Conservation (phyloP, 148 eudicot species). For the Pharnaceum exiguum region DNA sequence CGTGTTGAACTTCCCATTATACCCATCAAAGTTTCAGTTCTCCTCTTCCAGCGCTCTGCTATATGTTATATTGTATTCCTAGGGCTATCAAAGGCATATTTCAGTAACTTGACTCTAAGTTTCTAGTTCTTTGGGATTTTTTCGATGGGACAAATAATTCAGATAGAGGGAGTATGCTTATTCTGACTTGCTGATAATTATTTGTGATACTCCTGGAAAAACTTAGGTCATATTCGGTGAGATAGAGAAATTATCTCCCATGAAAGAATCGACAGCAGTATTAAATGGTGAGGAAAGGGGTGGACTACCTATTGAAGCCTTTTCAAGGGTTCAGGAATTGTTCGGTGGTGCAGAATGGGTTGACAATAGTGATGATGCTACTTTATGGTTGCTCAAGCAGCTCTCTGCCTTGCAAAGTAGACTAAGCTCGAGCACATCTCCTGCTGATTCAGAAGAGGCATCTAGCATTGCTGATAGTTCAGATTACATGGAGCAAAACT, state of each 20-base stretch:
- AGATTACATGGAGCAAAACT: constrained; percentile 77
- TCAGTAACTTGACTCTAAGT: no score
- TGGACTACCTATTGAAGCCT: constrained; percentile 97
- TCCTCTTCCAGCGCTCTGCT: no score
- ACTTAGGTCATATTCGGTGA: constrained; percentile 89
- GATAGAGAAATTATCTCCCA: constrained; percentile 71
- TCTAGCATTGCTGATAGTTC: constrained; percentile 86
- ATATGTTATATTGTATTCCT: no score
- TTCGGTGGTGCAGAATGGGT: constrained; percentile 89
- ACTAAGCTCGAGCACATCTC: constrained; percentile 70
- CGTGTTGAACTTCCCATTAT: no score
- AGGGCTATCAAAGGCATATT: no score
- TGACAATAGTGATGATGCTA: constrained; percentile 85
- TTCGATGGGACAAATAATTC: no score
- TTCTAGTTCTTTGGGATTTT: no score
- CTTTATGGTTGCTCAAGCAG: constrained; percentile 90
- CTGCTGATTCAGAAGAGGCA: constrained; percentile 95
- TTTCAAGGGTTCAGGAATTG: constrained; percentile 93
- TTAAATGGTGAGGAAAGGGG: constrained; percentile 88
- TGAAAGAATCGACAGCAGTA: constrained; percentile 59
- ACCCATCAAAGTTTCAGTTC: no score
- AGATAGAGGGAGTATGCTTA: no score
- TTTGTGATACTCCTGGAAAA: constrained; percentile 8
- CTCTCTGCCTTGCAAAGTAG: constrained; percentile 62
- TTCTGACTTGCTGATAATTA: constrained; percentile 14